Percentiles rank a stretch among this genome's conserved stretches.
Evolutionary conservation across 352 stramenopile species (phyloP).

Genomic region (Peronospora farinosa): DNA sequence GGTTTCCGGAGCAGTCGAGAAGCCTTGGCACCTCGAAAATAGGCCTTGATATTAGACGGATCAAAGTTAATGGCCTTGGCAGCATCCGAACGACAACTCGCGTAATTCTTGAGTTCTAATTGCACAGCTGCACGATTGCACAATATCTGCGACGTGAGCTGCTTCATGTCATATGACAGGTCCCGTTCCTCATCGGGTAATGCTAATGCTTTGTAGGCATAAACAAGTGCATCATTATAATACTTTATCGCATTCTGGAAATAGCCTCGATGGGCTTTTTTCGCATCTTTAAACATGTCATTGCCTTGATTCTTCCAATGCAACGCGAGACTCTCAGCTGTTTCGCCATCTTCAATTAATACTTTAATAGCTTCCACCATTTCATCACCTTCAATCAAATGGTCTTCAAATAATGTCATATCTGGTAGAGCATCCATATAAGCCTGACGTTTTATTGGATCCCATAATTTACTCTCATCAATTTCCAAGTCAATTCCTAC

Average conservation of each 20-base stretch:
- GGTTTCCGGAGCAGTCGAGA: conserved; percentile 73
- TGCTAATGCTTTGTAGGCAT: conserved; percentile 69
- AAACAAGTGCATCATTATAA: conserved; percentile 71
- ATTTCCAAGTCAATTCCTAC: conserved; percentile 83
- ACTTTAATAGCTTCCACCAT: conserved; percentile 85
- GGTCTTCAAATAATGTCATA: conserved; percentile 86
- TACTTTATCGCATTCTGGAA: conserved; percentile 73
- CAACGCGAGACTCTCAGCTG: conserved; percentile 72
- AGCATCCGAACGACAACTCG: conserved; percentile 73
- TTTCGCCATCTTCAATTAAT: conserved; percentile 84
- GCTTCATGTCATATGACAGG: conserved; percentile 54
- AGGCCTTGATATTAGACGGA: conserved; percentile 72
- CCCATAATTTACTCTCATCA: conserved; percentile 83
- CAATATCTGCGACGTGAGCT: conserved; percentile 71
- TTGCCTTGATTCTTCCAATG: conserved; percentile 89
- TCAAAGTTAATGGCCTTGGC: conserved; percentile 67
- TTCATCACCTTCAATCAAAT: conserved; percentile 78
- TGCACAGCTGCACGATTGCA: conserved; percentile 79
- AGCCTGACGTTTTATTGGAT: conserved; percentile 62
- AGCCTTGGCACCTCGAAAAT: conserved; percentile 80
- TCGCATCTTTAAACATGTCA: conserved; percentile 73
- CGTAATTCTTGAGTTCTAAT: conserved; percentile 83
- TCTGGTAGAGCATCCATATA: conserved; percentile 83
- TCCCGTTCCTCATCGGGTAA: conserved; percentile 56
- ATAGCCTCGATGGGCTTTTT: conserved; percentile 61